Base-by-base conservation (phyloP, 139 green algal species). In the Coccomyxa sp. region DNA sequence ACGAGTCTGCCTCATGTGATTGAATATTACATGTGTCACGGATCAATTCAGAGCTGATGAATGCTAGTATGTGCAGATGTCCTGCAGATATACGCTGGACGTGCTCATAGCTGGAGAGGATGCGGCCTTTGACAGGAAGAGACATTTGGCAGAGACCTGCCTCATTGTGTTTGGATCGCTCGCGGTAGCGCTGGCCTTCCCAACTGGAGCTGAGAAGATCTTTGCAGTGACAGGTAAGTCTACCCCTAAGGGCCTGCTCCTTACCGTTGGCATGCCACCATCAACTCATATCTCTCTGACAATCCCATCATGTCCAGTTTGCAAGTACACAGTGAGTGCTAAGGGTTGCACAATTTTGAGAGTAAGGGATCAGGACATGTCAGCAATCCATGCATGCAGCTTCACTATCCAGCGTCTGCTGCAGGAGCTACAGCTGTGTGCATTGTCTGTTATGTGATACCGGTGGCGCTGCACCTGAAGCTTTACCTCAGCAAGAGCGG, bases 81-180 rank as follows among this genome's bases (percentile, higher is more conserved):
- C 88, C 6, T 82, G 91, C 64, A 64, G 84, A 0, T 84, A 83
- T 29, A 90, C 79, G 5, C 78, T 94, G 74, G 85, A 92, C 77
- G 80, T 87, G 54, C 72, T 93, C 79, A 35, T 93, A 74, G 74
- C 81, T 24, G 87, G 84, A 5, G 87, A 92, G 35, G 81, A 83
- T n/a, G 83, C 86, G 6, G 75, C 81, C 0, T 92, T 85, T 72
- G 82, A 58, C 0, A 82, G 79, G 50, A 33, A 36, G 2, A 78
- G 88, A 16, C 82, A 94, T 38, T 70, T 86, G 12, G 64, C n/a
- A 36, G 82, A 89, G 64, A 93, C 89, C n/a, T 27, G 75, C 0
- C 70, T 36, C 55, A 85, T 81, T n/a, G 64, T 91, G 10, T 18
- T 76, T 2, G 35, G 27, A 64, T 70, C 68, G 39, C 83, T 88